Evolutionary conservation across 2,329 filamentous ascomycete species (phyloP), one percentile per base, ranked within the genome.

Genomic region (Pseudopithomyces chartarum): DNA sequence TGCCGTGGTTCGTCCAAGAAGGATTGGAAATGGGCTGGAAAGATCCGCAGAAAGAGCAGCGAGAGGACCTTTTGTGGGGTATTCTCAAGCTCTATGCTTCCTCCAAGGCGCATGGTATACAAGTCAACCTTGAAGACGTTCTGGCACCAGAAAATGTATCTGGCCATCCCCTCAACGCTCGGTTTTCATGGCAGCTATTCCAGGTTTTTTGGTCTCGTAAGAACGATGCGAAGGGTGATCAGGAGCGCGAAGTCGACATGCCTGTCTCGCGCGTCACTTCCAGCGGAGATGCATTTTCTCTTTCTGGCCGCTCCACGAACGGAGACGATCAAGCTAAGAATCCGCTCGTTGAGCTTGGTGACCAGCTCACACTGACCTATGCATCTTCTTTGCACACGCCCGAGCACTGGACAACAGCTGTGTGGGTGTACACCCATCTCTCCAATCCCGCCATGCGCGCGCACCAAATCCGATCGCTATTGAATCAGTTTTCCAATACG

Each of bases 61-160:
- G 88, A 39, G 87, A 95, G 69, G 92, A 96, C 70, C 82, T 96
- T 7, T 81, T 98, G 1, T 97, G 94, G 89, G 90, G 92, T 12
- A 83, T 99, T 0, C 78, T 99, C 48, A 91, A 91, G 72, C 81
- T 96, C 4, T 96, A 92, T 67, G 85, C 91, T 1, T 80, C 78
- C n/a, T 80, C 85, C n/a, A 76, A 78, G 10, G 70, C 76, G 57
- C 68, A 73, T 17, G 38, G n/a, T 23, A 63, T 69, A 57, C 74
- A 67, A 36, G 81, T 78, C 42, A 71, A 73, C 60, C 46, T 96
- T 2, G 90, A 91, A 64, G 85, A 88, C 34, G 82, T 92, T 15
- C 79, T 97, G 32, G 84, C 88, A 13, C 90, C 92, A 0, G 87
- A 91, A 67, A 91, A 91, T 61, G 86, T 90, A 0, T 90, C 90